phyloP scores from a whole-genome alignment of 1,284 basidiomycete species.

The Gymnopus androsaceus region DNA sequence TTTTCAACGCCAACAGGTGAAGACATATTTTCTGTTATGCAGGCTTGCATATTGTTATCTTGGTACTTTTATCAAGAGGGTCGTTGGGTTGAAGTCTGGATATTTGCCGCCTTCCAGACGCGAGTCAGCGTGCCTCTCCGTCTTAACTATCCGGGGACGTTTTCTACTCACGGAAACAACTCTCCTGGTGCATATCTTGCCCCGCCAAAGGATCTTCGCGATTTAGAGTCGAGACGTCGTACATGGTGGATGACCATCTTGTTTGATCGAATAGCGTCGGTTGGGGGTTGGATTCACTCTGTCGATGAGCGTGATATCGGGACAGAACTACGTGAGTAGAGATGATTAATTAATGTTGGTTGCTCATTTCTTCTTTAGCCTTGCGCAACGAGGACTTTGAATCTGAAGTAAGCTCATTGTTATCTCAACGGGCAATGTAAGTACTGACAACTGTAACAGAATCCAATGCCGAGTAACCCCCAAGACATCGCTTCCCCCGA shows the following conservation, averaged over 20 bases:
- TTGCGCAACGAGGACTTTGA: constrained; percentile 74
- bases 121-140: constrained; percentile 81
- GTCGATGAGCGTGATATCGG: constrained; percentile 80
- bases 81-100: constrained; percentile 88
- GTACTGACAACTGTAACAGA: background rate
- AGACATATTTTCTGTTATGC: constrained; percentile 82
- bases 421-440: constrained; percentile 18
- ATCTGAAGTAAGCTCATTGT: constrained; percentile 55
- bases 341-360: too few relatives aligned
- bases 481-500: constrained; percentile 65
- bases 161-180: constrained; percentile 62
- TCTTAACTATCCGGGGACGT: constrained; percentile 80
- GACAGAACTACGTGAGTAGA: constrained; percentile 79
- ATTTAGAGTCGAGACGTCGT: constrained; percentile 73
- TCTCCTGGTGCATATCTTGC: constrained; percentile 78
- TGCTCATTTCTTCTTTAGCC: too few relatives aligned
- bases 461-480: constrained; percentile 62
- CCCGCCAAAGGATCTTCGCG: constrained; percentile 70
- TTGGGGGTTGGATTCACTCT: constrained; percentile 86
- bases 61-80: constrained; percentile 90
- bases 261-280: constrained; percentile 81
- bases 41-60: constrained; percentile 79
- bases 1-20: constrained; percentile 54
- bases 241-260: constrained; percentile 88
- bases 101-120: constrained; percentile 83